Conservation (phyloP, 495 filamentous ascomycete species). For the Letharia lupina region DNA sequence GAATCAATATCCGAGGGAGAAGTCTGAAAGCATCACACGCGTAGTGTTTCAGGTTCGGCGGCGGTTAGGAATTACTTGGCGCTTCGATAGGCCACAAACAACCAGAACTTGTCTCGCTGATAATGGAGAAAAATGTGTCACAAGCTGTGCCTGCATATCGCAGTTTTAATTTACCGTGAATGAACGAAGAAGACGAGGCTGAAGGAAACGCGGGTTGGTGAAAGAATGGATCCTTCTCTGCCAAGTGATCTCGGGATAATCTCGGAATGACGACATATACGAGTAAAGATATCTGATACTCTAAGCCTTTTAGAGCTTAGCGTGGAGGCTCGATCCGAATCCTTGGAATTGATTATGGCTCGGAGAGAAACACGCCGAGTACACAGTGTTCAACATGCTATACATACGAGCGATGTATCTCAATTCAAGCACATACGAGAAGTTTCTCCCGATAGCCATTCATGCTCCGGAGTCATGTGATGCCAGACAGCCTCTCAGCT, state of each 20-base stretch:
- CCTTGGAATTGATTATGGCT: no score
- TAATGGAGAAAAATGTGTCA: background rate
- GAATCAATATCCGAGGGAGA: background rate
- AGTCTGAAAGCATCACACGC: background rate
- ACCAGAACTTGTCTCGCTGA: background rate
- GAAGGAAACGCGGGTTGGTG: no score
- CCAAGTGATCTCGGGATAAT: background rate
- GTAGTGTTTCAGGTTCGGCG: background rate
- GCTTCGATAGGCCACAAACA: background rate
- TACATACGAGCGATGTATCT: no score
- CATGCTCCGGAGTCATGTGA: no score
- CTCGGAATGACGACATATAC: background rate
- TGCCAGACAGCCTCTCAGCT: no score
- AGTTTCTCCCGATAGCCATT: no score
- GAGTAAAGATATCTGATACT: no score
- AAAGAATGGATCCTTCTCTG: background rate
- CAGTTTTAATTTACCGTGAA: no score
- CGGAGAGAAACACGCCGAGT: background rate
- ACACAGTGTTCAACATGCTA: no score
- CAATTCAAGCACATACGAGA: no score
- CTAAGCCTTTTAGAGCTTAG: background rate
- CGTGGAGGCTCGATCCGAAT: background rate
- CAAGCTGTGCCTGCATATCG: background rate
- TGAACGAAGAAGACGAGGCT: no score
- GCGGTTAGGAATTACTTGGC: slow-evolving; percentile 2